Evolutionary conservation across 164 flowering plant genomes (phyloP).

Genomic region (Stephania yunnanensis): DNA sequence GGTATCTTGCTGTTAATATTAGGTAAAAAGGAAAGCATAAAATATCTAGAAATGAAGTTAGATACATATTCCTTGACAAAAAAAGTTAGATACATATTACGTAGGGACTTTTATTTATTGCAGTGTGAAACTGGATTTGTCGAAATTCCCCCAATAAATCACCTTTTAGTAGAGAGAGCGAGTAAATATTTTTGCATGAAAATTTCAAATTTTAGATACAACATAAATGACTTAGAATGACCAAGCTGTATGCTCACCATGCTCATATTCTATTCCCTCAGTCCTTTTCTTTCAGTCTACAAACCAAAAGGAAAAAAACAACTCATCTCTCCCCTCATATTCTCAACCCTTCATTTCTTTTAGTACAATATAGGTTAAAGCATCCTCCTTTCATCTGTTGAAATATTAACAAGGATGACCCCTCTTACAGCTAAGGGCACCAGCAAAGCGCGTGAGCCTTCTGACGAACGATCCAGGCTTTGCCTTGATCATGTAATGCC

Average conservation of each 20-base stretch:
- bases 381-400: neutral
- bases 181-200: neutral
- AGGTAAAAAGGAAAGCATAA: neutral
- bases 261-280: neutral
- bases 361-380: neutral
- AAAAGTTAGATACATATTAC: neutral
- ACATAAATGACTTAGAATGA: neutral
- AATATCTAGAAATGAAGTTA: neutral
- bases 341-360: neutral
- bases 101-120: neutral
- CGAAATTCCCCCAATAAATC: neutral
- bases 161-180: neutral
- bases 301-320: neutral
- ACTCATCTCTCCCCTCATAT: neutral
- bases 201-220: neutral
- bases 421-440: slow-evolving; percentile 36
- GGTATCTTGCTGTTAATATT: no score
- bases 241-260: neutral
- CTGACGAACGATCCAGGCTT: slow-evolving; percentile 49
- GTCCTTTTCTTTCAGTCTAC: neutral
- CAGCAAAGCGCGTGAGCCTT: slow-evolving; percentile 54
- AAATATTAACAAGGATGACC: slow-evolving; percentile 31
- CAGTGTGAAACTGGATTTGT: neutral
- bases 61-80: neutral
- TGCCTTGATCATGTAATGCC: slow-evolving; percentile 34